Evolutionary conservation across 2,329 filamentous ascomycete genomes (phyloP).

Genomic region (Trichoderma simmonsii): DNA sequence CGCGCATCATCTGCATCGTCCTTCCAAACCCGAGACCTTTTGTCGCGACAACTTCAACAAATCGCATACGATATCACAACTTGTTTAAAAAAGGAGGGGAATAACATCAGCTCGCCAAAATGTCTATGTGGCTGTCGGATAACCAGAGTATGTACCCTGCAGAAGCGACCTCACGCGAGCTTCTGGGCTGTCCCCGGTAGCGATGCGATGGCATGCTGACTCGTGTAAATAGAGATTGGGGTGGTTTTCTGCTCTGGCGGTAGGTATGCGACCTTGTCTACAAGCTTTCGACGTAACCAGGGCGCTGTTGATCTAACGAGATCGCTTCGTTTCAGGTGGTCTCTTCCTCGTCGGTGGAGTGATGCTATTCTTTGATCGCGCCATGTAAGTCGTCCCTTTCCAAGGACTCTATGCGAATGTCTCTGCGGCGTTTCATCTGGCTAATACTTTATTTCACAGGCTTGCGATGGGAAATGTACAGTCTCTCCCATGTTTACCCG

Average conservation of each 20-base stretch:
- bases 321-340: conserved; percentile 57
- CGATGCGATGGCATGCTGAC: conserved; percentile 31
- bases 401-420: background rate
- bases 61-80: background rate
- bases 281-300: conserved; percentile 24
- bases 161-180: background rate
- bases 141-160: conserved; percentile 73
- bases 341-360: conserved; percentile 95
- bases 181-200: background rate
- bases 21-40: background rate
- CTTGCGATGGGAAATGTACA: conserved; percentile 95
- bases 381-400: conserved; percentile 63
- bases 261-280: conserved; percentile 51
- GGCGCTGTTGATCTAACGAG: conserved; percentile 10
- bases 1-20: background rate
- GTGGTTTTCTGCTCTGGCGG: conserved; percentile 97
- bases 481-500: conserved; percentile 18
- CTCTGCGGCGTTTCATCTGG: background rate
- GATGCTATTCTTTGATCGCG: conserved; percentile 95
- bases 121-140: conserved; percentile 94
- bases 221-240: conserved; percentile 71
- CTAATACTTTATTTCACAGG: conserved; percentile 44
- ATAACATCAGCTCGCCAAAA: conserved; percentile 24
- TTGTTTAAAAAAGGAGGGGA: background rate
- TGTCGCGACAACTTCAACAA: background rate